These are phyloP conservation scores for Termitomyces sp. DNA, from an alignment of 768 basidiomycete species.

Conservation along the genomic window DNA sequence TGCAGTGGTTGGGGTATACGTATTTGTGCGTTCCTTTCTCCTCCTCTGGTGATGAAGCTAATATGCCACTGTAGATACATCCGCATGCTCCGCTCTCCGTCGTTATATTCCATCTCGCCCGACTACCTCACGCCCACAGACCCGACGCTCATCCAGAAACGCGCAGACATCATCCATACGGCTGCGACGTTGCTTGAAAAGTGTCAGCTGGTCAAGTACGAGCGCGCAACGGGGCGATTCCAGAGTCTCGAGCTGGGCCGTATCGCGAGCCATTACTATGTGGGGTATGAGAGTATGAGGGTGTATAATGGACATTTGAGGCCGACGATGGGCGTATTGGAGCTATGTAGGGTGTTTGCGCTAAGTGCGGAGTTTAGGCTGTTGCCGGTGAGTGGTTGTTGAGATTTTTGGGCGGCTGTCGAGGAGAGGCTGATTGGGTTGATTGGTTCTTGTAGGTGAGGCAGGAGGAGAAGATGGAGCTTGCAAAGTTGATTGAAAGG, in stretches of 20 bases:
- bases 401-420: neutral
- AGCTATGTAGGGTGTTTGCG: constrained; percentile 94
- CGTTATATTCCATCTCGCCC: constrained; percentile 80
- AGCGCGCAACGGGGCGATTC: constrained; percentile 83
- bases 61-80: constrained; percentile 63
- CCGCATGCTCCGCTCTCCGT: constrained; percentile 89
- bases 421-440: neutral
- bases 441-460: constrained; percentile 16
- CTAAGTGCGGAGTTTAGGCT: constrained; percentile 94
- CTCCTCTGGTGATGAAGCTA: constrained; percentile 4
- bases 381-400: constrained; percentile 61
- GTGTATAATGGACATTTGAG: constrained; percentile 93
- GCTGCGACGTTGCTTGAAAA: constrained; percentile 94
- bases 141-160: constrained; percentile 79
- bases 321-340: constrained; percentile 82
- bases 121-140: constrained; percentile 82
- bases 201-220: constrained; percentile 92
- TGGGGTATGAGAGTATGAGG: constrained; percentile 94
- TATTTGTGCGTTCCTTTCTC: constrained; percentile 63
- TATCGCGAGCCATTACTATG: constrained; percentile 95
- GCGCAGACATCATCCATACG: constrained; percentile 90
- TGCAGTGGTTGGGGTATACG: constrained; percentile 95
- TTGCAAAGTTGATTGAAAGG: constrained; percentile 85
- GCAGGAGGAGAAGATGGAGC: constrained; percentile 74
- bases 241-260: constrained; percentile 91